Evolutionary conservation across 2,329 filamentous ascomycete species (phyloP), one percentile per base, ranked within the genome.

Genomic region (Pseudocercospora eumusae): DNA sequence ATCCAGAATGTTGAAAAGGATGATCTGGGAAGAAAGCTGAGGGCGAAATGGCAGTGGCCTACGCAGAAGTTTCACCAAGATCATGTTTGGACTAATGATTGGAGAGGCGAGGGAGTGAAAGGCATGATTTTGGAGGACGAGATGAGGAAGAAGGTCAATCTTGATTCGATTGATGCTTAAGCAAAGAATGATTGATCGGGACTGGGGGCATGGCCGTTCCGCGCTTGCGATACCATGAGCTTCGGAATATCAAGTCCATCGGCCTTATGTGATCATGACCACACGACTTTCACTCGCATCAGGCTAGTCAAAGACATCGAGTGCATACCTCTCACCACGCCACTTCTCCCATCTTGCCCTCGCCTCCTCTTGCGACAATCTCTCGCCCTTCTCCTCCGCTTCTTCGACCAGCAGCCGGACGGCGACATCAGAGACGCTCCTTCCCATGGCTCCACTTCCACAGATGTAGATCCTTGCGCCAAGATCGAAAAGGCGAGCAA

Each of bases 391-490:
- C 5, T 40, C 36, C 15, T 40, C 15, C 15, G 36, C 36, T 40
- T 40, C 36, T 40, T 40, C 36, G 36, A 40, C 36, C 5, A 40
- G 36, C 15, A 40, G 36, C 7, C 36, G 4, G 15, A 40, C 36
- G n/a, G 36, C 36, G 4, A 40, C 36, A 11, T 40, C 36, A 8
- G 36, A 40, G 13, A 40, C 36, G 36, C 15, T 40, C 15, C 36
- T 40, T 31, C 49, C 73, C 59, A 60, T 83, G 84, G 33, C 40
- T 1, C 59, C 50, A 25, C 61, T 61, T 2, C 88, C 88, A 71
- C 88, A 91, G 1, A 90, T 82, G 68, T 84, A 91, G 0, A 88
- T 75, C 69, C 83, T 83, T 0, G 86, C 83, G 0, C 81, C 82
- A 4, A 73, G 65, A 0, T 78, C 74, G 61, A 82, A 84, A 33